A percentile compares a stretch with the other conserved stretches of the same genome.
Conservation (phyloP, 305 asterid genomes). For the Coffea humblotiana region DNA sequence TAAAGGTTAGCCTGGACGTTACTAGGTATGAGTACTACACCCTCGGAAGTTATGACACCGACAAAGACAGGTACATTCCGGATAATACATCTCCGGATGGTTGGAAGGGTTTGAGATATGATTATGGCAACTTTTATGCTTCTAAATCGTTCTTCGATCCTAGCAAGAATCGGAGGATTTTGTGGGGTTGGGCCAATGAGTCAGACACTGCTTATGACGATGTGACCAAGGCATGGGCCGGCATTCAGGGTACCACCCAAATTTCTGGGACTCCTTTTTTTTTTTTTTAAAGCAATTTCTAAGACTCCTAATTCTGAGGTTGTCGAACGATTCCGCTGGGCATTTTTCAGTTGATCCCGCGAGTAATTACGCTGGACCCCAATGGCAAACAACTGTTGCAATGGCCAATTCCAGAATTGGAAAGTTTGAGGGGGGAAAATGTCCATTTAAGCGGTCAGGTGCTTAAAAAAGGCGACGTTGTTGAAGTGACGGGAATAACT, state of each 20-base stretch:
- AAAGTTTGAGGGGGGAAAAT: slow-evolving; percentile 29
- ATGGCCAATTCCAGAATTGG: slow-evolving; percentile 46
- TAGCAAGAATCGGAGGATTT: slow-evolving; percentile 32
- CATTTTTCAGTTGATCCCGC: slow-evolving; percentile 26
- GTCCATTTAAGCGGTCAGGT: slow-evolving; percentile 19
- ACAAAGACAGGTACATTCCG: slow-evolving; percentile 29
- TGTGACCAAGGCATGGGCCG: slow-evolving; percentile 43
- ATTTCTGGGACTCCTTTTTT: too few relatives aligned
- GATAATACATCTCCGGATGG: slow-evolving; percentile 26
- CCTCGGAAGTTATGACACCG: slow-evolving; percentile 24
- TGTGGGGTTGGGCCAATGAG: slow-evolving; percentile 50
- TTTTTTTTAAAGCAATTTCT: too few relatives aligned
- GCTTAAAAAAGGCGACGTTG: slow-evolving; percentile 27
- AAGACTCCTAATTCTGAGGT: too few relatives aligned
- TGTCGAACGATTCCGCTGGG: too few relatives aligned
- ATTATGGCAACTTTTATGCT: slow-evolving; percentile 46
- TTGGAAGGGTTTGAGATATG: slow-evolving; percentile 40
- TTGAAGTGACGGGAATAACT: slow-evolving; percentile 37
- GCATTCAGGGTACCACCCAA: slow-evolving; percentile 30
- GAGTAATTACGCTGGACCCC: slow-evolving; percentile 37
- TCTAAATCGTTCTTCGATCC: slow-evolving; percentile 46
- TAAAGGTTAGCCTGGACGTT: slow-evolving; percentile 37
- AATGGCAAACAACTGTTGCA: slow-evolving; percentile 40
- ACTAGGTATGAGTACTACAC: slow-evolving; percentile 44
- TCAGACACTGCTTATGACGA: slow-evolving; percentile 29